Evolutionary conservation across 2,329 filamentous ascomycete species (phyloP).

Genomic region (Pleurostoma richardsiae): DNA sequence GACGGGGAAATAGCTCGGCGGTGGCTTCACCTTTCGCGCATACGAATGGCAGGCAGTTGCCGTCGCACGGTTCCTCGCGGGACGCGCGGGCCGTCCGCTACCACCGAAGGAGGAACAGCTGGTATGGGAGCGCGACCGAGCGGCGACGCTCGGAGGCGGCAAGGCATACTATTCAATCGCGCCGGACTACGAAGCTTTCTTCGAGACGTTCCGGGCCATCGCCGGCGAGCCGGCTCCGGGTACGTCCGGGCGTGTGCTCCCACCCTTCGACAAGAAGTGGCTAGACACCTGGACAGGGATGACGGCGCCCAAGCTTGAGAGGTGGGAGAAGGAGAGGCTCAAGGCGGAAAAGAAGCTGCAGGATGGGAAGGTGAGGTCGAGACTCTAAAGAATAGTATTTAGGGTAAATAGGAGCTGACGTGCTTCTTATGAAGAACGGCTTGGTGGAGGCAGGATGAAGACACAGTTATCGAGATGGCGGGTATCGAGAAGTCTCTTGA

Average conservation of each 20-base stretch:
- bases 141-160: conserved; percentile 20
- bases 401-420: too few species aligned
- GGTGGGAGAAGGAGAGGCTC: conserved; percentile 19
- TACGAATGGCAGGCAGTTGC: conserved; percentile 33
- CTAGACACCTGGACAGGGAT: conserved; percentile 23
- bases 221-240: conserved; percentile 33
- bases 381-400: conserved; percentile 6
- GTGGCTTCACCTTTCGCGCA: conserved; percentile 29
- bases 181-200: conserved; percentile 30
- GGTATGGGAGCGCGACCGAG: conserved; percentile 23
- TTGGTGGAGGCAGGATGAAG: background rate
- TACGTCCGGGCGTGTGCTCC: conserved; percentile 30
- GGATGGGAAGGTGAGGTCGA: conserved; percentile 9
- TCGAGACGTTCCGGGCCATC: conserved; percentile 30
- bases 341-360: conserved; percentile 16
- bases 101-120: conserved; percentile 31
- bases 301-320: conserved; percentile 19
- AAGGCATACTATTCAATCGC: conserved; percentile 26
- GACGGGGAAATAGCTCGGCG: conserved; percentile 17
- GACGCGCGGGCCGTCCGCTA: conserved; percentile 24
- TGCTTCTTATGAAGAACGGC: too few species aligned
- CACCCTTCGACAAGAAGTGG: conserved; percentile 35
- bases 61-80: conserved; percentile 25
- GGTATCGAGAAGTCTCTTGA: too few species aligned
- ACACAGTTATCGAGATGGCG: too few species aligned